These are phyloP conservation scores for Ceratopteris richardii DNA, from an alignment of 75 land plant genomes.

Conservation along the genomic window DNA sequence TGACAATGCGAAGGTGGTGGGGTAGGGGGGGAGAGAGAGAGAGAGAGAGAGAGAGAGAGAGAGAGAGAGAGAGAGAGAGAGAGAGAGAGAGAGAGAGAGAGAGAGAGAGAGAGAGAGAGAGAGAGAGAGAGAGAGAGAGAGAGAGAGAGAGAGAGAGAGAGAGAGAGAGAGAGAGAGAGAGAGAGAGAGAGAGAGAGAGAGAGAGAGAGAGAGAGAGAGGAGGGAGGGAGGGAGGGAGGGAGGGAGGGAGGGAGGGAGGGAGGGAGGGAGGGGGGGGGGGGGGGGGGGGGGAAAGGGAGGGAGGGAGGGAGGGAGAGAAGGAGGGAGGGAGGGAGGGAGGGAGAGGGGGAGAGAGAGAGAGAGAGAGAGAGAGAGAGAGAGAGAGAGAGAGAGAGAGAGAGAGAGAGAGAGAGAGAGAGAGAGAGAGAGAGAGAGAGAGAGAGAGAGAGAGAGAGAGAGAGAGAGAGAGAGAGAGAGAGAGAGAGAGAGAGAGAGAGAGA, in stretches of 20 bases:
- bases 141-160: no score
- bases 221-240: conserved; percentile 1
- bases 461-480: conserved; percentile 8
- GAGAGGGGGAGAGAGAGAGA: conserved; percentile 6
- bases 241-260: no score
- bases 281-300: neutral
- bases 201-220: conserved; percentile 8
- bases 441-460: conserved; percentile 3
- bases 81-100: no score
- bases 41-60: no score
- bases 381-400: neutral
- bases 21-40: no score
- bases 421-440: no score
- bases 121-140: no score
- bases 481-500: conserved; percentile 2
- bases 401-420: no score
- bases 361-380: neutral
- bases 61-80: no score
- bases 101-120: no score
- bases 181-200: conserved; percentile 8
- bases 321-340: conserved; percentile 1
- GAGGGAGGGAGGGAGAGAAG: conserved; percentile 3
- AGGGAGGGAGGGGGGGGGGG: neutral
- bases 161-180: no score
- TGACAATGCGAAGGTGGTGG: no score